These are phyloP conservation scores for Ochetophila trinervis DNA, from an alignment of 306 rosid species.

Conservation along the genomic window DNA sequence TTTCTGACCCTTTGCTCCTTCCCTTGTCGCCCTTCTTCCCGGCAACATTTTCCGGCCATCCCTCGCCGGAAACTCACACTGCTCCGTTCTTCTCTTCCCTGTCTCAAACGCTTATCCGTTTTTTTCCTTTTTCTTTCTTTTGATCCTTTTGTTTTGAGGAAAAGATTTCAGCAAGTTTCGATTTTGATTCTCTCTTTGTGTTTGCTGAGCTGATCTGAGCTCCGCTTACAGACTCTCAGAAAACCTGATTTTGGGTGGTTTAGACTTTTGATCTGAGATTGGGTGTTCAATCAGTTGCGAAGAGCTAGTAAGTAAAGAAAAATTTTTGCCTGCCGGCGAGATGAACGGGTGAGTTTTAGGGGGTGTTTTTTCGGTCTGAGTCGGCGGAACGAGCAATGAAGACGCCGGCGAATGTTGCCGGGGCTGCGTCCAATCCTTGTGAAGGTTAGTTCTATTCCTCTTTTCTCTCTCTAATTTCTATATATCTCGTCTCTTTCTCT, in stretches of 20 bases:
- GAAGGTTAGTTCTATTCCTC: conserved; percentile 40
- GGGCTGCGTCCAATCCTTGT: conserved; percentile 34
- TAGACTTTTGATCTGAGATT: conserved; percentile 3
- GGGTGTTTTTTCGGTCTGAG: neutral
- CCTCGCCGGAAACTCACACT: conserved; percentile 16
- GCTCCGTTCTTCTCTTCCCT: neutral
- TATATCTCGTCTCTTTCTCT: neutral
- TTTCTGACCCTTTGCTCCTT: conserved; percentile 21
- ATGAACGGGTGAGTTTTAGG: conserved; percentile 31
- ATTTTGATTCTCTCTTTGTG: neutral
- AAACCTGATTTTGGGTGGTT: neutral
- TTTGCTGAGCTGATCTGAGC: conserved; percentile 35
- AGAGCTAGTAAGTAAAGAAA: neutral
- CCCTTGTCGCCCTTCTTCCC: conserved; percentile 13
- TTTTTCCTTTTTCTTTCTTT: neutral
- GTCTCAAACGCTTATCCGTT: neutral
- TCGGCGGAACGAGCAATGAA: conserved; percentile 49
- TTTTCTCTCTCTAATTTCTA: neutral
- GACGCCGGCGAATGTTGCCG: conserved; percentile 47
- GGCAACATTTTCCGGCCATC: conserved; percentile 13
- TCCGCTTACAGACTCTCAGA: conserved; percentile 6
- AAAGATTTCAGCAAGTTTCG: neutral
- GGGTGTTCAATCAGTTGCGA: neutral
- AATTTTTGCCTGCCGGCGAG: conserved; percentile 6
- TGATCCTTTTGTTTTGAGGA: neutral